A percentile compares a stretch with the other conserved stretches of the same genome.
Evolutionary conservation across 2,329 filamentous ascomycete genomes (phyloP).

Genomic region (Truncatella angustata): DNA sequence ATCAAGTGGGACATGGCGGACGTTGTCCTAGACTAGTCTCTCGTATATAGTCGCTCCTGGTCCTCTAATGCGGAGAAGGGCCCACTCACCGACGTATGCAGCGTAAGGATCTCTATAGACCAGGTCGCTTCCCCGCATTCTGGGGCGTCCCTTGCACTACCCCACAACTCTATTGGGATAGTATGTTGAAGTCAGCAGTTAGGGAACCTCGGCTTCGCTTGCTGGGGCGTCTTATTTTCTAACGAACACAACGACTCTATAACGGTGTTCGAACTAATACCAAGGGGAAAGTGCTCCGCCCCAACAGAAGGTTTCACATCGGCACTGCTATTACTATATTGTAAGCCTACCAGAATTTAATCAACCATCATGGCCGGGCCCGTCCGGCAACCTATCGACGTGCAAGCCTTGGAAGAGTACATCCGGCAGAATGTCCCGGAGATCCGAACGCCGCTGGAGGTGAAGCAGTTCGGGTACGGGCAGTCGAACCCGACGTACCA

Average conservation of each 20-base stretch:
- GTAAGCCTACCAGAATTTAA: too few relatives aligned
- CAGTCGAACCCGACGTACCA: slow-evolving; percentile 13
- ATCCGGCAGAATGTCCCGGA: slow-evolving; percentile 70
- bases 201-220: slow-evolving; percentile 6
- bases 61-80: slow-evolving; percentile 2
- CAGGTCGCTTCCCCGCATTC: slow-evolving; percentile 4
- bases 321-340: too few relatives aligned
- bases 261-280: too few relatives aligned
- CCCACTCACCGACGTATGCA: slow-evolving; percentile 1
- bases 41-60: too few relatives aligned
- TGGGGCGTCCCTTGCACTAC: not conserved
- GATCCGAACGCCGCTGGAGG: slow-evolving; percentile 76
- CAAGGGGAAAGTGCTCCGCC: too few relatives aligned
- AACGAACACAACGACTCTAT: too few relatives aligned
- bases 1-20: too few relatives aligned
- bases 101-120: not conserved
- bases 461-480: slow-evolving; percentile 64
- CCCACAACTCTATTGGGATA: slow-evolving; percentile 4
- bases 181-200: not conserved
- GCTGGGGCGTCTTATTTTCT: too few relatives aligned
- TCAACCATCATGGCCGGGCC: slow-evolving; percentile 65
- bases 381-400: slow-evolving; percentile 83
- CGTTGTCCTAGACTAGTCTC: too few relatives aligned
- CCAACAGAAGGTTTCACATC: not conserved
- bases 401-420: slow-evolving; percentile 72